Base-by-base conservation (phyloP, 2,329 filamentous ascomycete species). In the Fusarium neocosmosporiellum region DNA sequence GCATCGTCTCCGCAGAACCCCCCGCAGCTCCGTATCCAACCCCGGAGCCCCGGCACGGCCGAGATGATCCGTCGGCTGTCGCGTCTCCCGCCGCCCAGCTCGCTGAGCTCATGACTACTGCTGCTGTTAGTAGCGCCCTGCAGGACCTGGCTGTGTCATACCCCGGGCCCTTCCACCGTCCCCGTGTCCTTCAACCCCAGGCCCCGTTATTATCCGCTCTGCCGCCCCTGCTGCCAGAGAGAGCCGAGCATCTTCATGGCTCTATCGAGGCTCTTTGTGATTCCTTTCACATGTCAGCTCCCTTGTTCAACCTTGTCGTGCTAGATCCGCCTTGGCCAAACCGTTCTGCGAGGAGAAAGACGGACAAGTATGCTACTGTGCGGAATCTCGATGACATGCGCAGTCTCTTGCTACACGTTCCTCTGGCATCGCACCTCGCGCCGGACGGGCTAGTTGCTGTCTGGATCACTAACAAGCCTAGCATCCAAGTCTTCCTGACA, bases 271-370 rank as follows among this genome's bases (percentile, higher is more conserved):
- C 82, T 7, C 81, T 81, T 50, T 80, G 84, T 39, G 75, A 79
- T 3, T 69, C 71, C 0, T 87, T 91, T 71, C 72, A 84, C 1
- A 72, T 80, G 16, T 78, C 76, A 4, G 84, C 87, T 2, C 86
- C 87, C 22, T 76, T 79, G 8, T 95, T 96, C 80, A 84, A 93
- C 71, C 83, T 95, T 50, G 85, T 95, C 39, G 80, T 95, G 9
- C 83, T 95, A 22, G 93, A 96, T 78, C 94, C 94, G 4, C 93
- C 94, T 1, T 96, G 94, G 93, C 93, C 93, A 0, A 96, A 94
- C 78, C 88, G 91, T 53, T 95, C 93, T 7, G 93, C 90, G 16
- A 88, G 88, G 73, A 86, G 92, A 41, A 90, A 89, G 75, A 85
- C 72, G 58, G 81, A 83, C 76, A 76, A 86, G 72, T 89, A 90